Base-by-base conservation (phyloP, 805 yeast species). In the Yarrowia keelungensis region DNA sequence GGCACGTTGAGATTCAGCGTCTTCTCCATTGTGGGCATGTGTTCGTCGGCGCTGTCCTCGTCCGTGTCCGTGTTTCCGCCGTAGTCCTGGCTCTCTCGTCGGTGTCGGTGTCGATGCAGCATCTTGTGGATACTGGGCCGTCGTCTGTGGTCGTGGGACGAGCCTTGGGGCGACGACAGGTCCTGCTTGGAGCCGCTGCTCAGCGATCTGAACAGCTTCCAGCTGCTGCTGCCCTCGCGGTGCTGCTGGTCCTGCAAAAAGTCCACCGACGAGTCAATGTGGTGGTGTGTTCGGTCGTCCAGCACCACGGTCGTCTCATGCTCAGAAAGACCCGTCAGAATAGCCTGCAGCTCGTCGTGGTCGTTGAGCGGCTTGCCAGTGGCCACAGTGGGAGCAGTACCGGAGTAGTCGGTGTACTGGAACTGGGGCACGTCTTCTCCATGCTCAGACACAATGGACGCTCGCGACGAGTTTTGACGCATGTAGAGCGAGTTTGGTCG, bases 191-290 rank as follows among this genome's bases (percentile, higher is more conserved):
- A 49, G 16, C 56, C 45, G 32, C 56, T 47, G 56, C 67, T 62
- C 19, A 62, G 45, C 38, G 56, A 47, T 4, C 67, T 36, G 56
- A 62, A 62, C 47, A 62, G 39, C 62, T 65, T 51, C 68, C 68
- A 65, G 45, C 51, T 43, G 50, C 59, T 39, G 46, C 71, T 71
- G 8, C 72, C 65, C 61, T 70, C 67, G n/a, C 73, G 75, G 26
- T 70, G 68, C 67, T 74, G 74, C 59, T 79, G 70, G 10, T 77
- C 71, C 47, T 78, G 75, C 66, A 79, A 69, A 61, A 79, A 79
- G 71, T 79, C 81, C 50, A 79, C 76, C 66, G 77, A 76, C 39
- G 79, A 76, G 71, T 77, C 75, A 53, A 76, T 74, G 62, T 75
- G 74, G 45, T 76, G 72, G 32, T 67, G 64, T 59, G 74, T 72